A percentile compares a stretch with the other conserved stretches of the same genome.
These are phyloP conservation scores for Schwanniomyces etchellsii DNA, from an alignment of 1,139 yeast species.

Conservation along the genomic window DNA sequence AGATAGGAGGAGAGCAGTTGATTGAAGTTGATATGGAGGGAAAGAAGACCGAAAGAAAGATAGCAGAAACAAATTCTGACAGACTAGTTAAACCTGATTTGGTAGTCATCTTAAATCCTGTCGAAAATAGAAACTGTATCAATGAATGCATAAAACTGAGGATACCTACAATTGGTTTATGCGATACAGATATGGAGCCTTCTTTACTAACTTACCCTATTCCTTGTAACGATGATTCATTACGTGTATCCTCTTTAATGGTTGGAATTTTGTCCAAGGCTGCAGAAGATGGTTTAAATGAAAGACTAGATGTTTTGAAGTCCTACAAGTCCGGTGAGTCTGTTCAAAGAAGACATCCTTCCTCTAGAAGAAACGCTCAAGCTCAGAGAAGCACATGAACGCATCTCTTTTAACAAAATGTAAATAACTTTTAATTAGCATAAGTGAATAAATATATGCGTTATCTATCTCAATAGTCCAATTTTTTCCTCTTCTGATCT, in stretches of 20 bases:
- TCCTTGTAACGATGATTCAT: conserved; percentile 94
- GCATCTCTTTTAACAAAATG: no score
- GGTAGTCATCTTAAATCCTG: conserved; percentile 81
- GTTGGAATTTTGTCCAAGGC: conserved; percentile 82
- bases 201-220: conserved; percentile 86
- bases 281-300: conserved; percentile 69
- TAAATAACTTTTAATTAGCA: no score
- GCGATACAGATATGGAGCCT: conserved; percentile 93
- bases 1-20: conserved; percentile 60
- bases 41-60: conserved; percentile 49
- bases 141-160: conserved; percentile 77
- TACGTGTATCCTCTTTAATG: conserved; percentile 72
- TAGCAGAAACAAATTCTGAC: conserved; percentile 39
- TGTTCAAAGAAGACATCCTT: neutral
- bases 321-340: no score
- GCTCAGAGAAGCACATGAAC: no score
- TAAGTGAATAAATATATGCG: no score
- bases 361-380: no score
- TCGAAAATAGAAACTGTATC: conserved; percentile 76
- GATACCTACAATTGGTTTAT: conserved; percentile 88
- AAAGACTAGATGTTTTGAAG: conserved; percentile 41
- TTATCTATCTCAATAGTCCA: conserved; percentile 1
- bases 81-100: conserved; percentile 77
- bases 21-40: conserved; percentile 37
- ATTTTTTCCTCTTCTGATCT: conserved; percentile 1